Evolutionary conservation across 495 filamentous ascomycete genomes (phyloP), one percentile per base, ranked within the genome.

Genomic region (Aspergillus cavernicola): DNA sequence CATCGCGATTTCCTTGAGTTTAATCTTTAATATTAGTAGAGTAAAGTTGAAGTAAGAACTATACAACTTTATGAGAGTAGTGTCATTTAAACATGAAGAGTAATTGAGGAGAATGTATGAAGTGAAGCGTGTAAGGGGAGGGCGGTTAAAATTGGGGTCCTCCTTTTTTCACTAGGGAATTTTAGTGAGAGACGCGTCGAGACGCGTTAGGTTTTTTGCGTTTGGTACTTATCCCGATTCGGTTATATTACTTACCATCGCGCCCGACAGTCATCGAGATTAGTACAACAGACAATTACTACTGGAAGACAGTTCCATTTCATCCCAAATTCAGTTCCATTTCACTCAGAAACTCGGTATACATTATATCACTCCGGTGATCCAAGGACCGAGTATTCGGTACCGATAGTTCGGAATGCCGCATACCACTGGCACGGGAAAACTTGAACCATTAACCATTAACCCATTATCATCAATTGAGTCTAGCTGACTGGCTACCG

Each of bases 1-100:
- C 72, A 75, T 75, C 60, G 67, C 58, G 50, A 35, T 57, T 67
- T 66, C 64, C 56, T 53, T 43, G 31, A 19, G 46, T 22, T 24
- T 33, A 3, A 31, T 16, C 36, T 20, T 43, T 33, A 43, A 40
- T 52, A 33, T 42, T 46, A 40, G 53, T 29, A 23, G 40, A 47
- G 47, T 49, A 31, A 41, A 20, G n/a, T n/a, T n/a, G n/a, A n/a
- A n/a, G n/a, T n/a, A 46, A 31, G 40, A 50, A 59, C 49, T 58
- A 45, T 55, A 36, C 55, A 50, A 52, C 56, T 13, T 23, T 51
- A 59, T 58, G 52, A 66, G 56, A 49, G 61, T 66, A 64, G n/a
- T n/a, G n/a, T 40, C 15, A 59, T 32, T n/a, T 39, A 50, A 50
- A 39, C 35, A 50, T 48, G 56, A 20, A 52, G 22, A 32, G 19